Evolutionary conservation across 495 filamentous ascomycete species (phyloP), one percentile per base, ranked within the genome.

Genomic region (Rostrohypoxylon terebratum): DNA sequence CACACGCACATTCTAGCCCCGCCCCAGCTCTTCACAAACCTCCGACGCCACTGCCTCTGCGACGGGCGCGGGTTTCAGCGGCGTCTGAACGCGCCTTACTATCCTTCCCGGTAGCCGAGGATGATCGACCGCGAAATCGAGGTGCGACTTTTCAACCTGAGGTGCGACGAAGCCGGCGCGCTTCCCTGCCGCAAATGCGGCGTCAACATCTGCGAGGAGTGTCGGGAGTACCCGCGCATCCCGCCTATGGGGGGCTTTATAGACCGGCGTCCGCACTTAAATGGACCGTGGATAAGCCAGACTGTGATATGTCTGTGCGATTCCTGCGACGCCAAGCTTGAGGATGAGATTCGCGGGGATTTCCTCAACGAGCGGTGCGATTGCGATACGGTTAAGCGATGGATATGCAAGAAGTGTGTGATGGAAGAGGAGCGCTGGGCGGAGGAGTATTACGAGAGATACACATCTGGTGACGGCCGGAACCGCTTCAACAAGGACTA

Each of bases 181-280:
- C 68, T 75, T 36, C 72, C 68, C n/a, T 75, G 72, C 38, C 38
- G 64, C 13, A 71, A 61, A 33, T 75, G 72, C 61, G 63, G 68
- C 14, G 36, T 75, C 34, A 71, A 75, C 59, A 53, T 75, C 34
- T 75, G 72, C 53, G 68, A 75, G 28, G 71, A 70, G 16, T 50
- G 65, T 36, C 18, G 62, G 23, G 25, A 34, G 11, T 34, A 6
- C 13, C 59, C 59, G 23, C 59, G 59, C 44, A 14, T 64, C 60
- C 53, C 33, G 31, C 44, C 20, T 23, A 11, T 11, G 6, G 3
- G 14, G 20, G 23, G 4, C 20, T n/a, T 11, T 1, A n/a, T 16
- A 42, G 21, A 48, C 4, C 59, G 44, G 7, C 59, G 59, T 4
- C 59, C 59, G 14, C 59, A 62, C 21, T 28, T 62, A n/a, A 51